These are phyloP conservation scores for Cytospora piceae DNA, from an alignment of 2,329 filamentous ascomycete species.

Conservation along the genomic window DNA sequence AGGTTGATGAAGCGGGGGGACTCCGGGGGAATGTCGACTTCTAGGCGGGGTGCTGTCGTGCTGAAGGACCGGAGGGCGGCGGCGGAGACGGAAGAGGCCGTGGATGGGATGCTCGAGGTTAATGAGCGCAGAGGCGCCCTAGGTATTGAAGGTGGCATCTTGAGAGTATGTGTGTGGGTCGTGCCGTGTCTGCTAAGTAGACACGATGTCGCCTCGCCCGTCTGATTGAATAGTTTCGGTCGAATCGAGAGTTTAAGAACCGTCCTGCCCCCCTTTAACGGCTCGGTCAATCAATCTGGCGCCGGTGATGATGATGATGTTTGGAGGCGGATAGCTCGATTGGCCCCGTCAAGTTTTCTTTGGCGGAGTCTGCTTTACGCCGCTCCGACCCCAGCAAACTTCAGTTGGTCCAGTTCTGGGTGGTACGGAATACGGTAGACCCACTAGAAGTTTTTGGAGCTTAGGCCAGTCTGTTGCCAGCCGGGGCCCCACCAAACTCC, in stretches of 20 bases:
- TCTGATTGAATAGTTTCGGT: neutral
- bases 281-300: conserved; percentile 8
- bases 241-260: neutral
- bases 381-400: conserved; percentile 4
- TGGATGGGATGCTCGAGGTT: conserved; percentile 26
- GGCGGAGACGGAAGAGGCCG: conserved; percentile 3
- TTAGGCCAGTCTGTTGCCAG: conserved; percentile 4
- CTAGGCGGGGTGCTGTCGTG: conserved; percentile 39
- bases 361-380: conserved; percentile 22
- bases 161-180: conserved; percentile 6
- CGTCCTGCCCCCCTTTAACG: conserved; percentile 21
- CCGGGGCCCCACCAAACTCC: conserved; percentile 19
- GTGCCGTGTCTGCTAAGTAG: neutral
- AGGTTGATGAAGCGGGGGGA: conserved; percentile 87
- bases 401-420: neutral
- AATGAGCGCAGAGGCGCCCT: conserved; percentile 34
- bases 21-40: conserved; percentile 71
- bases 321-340: neutral
- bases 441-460: conserved; percentile 16
- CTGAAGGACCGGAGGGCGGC: conserved; percentile 31
- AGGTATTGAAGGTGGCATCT: conserved; percentile 36
- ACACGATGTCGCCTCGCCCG: conserved; percentile 1
- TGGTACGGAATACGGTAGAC: neutral
- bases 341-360: conserved; percentile 19
- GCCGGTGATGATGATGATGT: conserved; percentile 19